Conservation (phyloP, 306 rosid genomes). For the Lagenaria siceraria region DNA sequence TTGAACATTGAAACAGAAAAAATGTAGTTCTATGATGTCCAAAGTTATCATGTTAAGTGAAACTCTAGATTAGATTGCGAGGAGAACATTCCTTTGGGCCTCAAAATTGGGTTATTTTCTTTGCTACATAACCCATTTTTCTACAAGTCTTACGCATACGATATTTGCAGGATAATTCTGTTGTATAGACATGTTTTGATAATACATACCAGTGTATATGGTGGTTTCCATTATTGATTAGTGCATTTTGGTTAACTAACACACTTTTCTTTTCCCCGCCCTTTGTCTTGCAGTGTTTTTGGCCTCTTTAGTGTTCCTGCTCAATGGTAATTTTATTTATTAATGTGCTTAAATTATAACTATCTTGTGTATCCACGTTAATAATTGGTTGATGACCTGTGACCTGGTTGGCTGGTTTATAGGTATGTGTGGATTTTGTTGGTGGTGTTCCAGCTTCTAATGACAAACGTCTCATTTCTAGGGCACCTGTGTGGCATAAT, state of each 20-base stretch:
- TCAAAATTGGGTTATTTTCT: background rate
- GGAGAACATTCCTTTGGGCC: background rate
- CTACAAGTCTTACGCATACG: background rate
- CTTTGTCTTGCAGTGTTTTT: constrained; percentile 57
- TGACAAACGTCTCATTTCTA: constrained; percentile 79
- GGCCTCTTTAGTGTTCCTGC: constrained; percentile 96
- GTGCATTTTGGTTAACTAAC: constrained; percentile 8
- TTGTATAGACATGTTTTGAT: background rate
- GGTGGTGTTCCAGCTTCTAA: constrained; percentile 91
- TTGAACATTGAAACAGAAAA: background rate
- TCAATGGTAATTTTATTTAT: constrained; percentile 42
- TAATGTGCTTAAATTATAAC: constrained; percentile 3
- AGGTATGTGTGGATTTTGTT: constrained; percentile 92
- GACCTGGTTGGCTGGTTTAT: constrained; percentile 27
- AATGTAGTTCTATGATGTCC: background rate
- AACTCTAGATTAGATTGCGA: background rate
- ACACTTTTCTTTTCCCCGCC: background rate
- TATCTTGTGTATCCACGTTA: background rate
- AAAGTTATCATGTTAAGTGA: background rate
- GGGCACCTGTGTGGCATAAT: constrained; percentile 98
- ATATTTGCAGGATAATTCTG: background rate
- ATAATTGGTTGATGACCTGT: constrained; percentile 9
- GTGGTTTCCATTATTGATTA: background rate
- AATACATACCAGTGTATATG: background rate
- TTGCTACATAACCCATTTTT: background rate